Base-by-base conservation (phyloP, 2,329 filamentous ascomycete species). In the Didymellaceae sp. region DNA sequence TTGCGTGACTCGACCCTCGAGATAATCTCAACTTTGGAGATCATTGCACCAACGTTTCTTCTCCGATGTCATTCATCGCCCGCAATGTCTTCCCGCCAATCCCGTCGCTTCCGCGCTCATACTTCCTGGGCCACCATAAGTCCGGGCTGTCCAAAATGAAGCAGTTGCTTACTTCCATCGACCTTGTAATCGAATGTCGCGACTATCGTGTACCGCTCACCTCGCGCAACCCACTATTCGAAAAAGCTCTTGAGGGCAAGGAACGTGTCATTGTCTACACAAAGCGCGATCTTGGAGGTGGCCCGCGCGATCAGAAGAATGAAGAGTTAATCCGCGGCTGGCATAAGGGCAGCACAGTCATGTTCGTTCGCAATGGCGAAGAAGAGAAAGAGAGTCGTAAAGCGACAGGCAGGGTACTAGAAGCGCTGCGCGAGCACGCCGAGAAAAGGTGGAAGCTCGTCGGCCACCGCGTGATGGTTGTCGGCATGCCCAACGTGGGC, bases 401-500 rank as follows among this genome's bases (percentile, higher is more conserved):
- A 31, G 67, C 62, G 11, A 58, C 68, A 7, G 31, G 25, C 10
- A 69, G 68, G 34, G 66, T 85, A n/a, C 71, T 83, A 21, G 72
- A 78, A 1, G 77, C 78, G 47, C 76, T 86, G 46, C 80, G 80
- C 51, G 66, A 74, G 4, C 77, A 82, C 54, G 81, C 82, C n/a
- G 68, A 74, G 46, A 59, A 59, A 20, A 70, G 73, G 22, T 78
- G 85, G 61, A 83, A 83, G 17, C 76, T 97, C n/a, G 86, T 89
- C 6, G 92, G 91, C n/a, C 82, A 91, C 61, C 85, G 91, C 39
- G 84, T 91, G 48, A 83, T 99, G 72, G 84, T 97, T 1, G 92
- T 97, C 11, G 94, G 94, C 46, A 97, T 99, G 92, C 94, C 94
- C 26, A 99, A 99, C 69, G 90, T 96, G 0, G 94, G 94, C 26